Evolutionary conservation across 495 filamentous ascomycete species (phyloP).

Genomic region (Tirmania nivea): DNA sequence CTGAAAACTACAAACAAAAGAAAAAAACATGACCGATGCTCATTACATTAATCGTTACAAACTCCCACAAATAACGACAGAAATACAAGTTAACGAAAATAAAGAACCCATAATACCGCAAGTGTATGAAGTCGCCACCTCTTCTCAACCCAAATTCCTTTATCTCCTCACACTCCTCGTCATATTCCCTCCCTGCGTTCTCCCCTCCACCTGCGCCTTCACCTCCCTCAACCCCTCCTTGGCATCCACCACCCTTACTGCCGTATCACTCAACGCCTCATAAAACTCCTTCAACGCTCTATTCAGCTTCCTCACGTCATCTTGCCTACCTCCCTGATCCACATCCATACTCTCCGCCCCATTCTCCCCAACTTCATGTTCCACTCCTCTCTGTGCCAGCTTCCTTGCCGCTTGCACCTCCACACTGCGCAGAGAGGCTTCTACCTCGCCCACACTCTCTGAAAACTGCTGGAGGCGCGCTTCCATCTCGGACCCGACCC

Average conservation of each 20-base stretch:
- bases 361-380: background rate
- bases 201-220: too few relatives aligned
- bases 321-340: constrained; percentile 9
- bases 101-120: too few relatives aligned
- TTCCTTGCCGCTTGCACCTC: constrained; percentile 9
- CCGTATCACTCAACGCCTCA: constrained; percentile 15
- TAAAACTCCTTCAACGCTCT: constrained; percentile 18
- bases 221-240: constrained; percentile 14
- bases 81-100: too few relatives aligned
- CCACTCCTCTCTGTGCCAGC: constrained; percentile 3
- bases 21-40: too few relatives aligned
- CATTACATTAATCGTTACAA: too few relatives aligned
- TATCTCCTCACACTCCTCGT: too few relatives aligned
- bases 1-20: too few relatives aligned
- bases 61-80: too few relatives aligned
- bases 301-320: constrained; percentile 14
- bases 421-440: constrained; percentile 14
- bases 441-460: constrained; percentile 16
- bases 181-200: too few relatives aligned
- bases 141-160: too few relatives aligned
- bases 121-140: too few relatives aligned
- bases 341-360: background rate
- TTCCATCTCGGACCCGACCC: constrained; percentile 13
- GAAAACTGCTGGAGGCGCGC: constrained; percentile 9
- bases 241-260: constrained; percentile 16